These are phyloP conservation scores for Clausena lansium DNA, from an alignment of 345 rosid genomes.

Conservation along the genomic window DNA sequence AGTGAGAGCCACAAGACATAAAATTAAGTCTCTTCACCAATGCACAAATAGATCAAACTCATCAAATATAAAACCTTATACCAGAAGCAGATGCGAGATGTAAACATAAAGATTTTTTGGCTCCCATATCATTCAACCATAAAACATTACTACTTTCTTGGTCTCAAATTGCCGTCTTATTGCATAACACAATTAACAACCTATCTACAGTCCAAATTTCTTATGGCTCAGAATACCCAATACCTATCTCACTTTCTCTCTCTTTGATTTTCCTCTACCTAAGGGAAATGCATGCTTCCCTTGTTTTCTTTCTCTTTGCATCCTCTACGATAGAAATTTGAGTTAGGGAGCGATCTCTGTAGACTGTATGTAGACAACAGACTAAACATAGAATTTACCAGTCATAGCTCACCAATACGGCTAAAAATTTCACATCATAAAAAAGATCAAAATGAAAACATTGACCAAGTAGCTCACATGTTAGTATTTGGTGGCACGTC, in stretches of 20 bases:
- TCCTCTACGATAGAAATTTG: neutral
- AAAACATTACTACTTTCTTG: neutral
- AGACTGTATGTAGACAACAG: neutral
- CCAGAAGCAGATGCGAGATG: too few species aligned
- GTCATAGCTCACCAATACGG: neutral
- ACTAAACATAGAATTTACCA: neutral
- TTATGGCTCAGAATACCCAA: neutral
- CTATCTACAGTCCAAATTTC: neutral
- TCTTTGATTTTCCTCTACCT: neutral
- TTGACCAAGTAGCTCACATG: neutral
- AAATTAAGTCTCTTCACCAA: neutral
- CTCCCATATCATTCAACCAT: neutral
- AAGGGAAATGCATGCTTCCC: neutral
- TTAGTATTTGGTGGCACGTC: neutral
- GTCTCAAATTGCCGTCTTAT: neutral
- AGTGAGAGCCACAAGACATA: neutral
- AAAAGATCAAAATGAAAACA: neutral
- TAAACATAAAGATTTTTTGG: neutral
- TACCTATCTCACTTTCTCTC: neutral
- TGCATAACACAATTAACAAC: neutral
- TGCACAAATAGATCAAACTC: neutral
- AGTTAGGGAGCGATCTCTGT: neutral
- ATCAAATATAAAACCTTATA: neutral
- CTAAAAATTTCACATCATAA: neutral
- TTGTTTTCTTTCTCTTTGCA: neutral